Evolutionary conservation across 331 rosid genomes (phyloP).

Genomic region (Malus hybrid): DNA sequence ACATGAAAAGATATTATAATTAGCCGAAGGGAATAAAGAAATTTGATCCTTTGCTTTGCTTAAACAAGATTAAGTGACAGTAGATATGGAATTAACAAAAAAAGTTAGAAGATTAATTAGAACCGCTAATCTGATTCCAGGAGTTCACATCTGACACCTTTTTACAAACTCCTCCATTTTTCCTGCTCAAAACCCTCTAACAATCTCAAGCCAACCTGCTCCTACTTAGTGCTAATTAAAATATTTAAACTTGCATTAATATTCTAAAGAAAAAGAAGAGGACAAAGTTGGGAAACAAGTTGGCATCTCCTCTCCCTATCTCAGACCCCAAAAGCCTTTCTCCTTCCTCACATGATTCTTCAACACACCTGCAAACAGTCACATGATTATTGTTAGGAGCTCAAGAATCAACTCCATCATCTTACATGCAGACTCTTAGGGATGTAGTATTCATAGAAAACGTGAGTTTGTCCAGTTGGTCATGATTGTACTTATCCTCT

Average conservation of each 20-base stretch:
- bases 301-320: constrained; percentile 46
- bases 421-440: constrained; percentile 11
- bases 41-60: constrained; percentile 42
- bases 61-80: background rate
- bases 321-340: constrained; percentile 47
- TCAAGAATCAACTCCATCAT: constrained; percentile 1
- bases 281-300: constrained; percentile 41
- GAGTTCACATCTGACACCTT: constrained; percentile 10
- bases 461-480: background rate
- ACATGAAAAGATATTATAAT: background rate
- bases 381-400: constrained; percentile 27
- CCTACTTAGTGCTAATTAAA: constrained; percentile 18
- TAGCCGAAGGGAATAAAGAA: background rate
- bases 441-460: background rate
- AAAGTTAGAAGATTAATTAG: constrained; percentile 30
- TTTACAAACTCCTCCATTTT: constrained; percentile 8
- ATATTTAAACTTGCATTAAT: background rate
- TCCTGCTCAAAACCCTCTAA: constrained; percentile 18
- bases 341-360: constrained; percentile 75
- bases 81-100: background rate
- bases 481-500: too few relatives aligned
- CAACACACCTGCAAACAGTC: constrained; percentile 58
- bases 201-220: constrained; percentile 10
- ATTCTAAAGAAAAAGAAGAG: constrained; percentile 6
- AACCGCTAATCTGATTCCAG: constrained; percentile 32